Percentiles rank a stretch among this genome's conserved stretches.
These are phyloP conservation scores for Entomortierella parvispora DNA, from an alignment of 192 early-diverging fungal species.

Conservation along the genomic window DNA sequence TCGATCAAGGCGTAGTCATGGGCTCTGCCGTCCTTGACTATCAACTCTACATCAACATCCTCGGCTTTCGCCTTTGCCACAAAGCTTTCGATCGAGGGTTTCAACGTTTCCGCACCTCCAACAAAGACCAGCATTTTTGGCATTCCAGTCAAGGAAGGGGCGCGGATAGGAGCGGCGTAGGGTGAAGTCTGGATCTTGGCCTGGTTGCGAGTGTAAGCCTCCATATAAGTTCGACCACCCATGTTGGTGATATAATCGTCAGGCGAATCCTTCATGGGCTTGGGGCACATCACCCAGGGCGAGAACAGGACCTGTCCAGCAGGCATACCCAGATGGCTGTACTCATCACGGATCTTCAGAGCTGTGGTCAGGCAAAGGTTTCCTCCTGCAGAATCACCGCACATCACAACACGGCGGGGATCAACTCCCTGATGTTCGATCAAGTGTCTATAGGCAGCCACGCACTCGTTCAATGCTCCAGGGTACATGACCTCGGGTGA, in stretches of 20 bases:
- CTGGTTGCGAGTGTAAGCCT: constrained; percentile 31
- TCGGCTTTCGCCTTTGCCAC: constrained; percentile 33
- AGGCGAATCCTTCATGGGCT: constrained; percentile 18
- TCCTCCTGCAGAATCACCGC: constrained; percentile 51
- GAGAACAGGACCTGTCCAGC: constrained; percentile 48
- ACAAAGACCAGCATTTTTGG: constrained; percentile 37
- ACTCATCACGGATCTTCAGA: constrained; percentile 40
- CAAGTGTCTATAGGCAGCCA: constrained; percentile 50
- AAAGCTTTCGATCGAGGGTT: constrained; percentile 41
- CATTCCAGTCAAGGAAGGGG: constrained; percentile 13
- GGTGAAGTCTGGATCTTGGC: constrained; percentile 25
- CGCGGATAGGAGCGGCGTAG: constrained; percentile 28
- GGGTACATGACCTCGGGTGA: constrained; percentile 41
- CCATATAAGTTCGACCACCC: constrained; percentile 15
- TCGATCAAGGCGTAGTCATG: constrained; percentile 42
- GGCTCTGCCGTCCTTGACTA: constrained; percentile 9
- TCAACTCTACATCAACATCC: constrained; percentile 20
- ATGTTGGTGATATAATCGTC: constrained; percentile 32
- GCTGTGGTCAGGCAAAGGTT: constrained; percentile 39
- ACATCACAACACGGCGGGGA: constrained; percentile 44
- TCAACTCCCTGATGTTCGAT: constrained; percentile 31
- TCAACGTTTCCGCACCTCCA: constrained; percentile 32
- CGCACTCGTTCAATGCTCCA: constrained; percentile 43
- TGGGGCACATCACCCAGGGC: constrained; percentile 45
- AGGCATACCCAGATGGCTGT: constrained; percentile 19